A percentile compares a stretch with the other conserved stretches of the same genome.
Evolutionary conservation across 2,329 filamentous ascomycete genomes (phyloP).

Genomic region (Curvularia hawaiiensis): DNA sequence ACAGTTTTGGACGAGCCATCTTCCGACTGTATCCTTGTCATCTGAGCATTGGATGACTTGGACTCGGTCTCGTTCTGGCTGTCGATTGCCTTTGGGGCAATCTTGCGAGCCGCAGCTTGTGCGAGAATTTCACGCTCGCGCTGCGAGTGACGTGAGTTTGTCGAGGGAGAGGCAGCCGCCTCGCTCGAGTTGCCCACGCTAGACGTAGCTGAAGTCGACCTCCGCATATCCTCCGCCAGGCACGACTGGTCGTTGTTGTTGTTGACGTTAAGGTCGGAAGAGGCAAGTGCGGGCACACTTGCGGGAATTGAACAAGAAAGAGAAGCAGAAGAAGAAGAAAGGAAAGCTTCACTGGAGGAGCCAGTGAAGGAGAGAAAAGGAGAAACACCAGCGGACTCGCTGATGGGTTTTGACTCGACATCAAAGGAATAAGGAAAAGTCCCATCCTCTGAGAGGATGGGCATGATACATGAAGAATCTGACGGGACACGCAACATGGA

Average conservation of each 20-base stretch:
- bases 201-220: slow-evolving; percentile 51
- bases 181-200: slow-evolving; percentile 50
- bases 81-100: slow-evolving; percentile 53
- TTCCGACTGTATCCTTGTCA: slow-evolving; percentile 57
- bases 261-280: slow-evolving; percentile 20
- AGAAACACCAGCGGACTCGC: slow-evolving; percentile 38
- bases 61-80: slow-evolving; percentile 36
- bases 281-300: slow-evolving; percentile 44
- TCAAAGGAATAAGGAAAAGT: slow-evolving; percentile 42
- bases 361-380: slow-evolving; percentile 41
- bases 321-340: slow-evolving; percentile 35
- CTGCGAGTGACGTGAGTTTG: slow-evolving; percentile 53
- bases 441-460: slow-evolving; percentile 45
- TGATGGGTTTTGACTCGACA: slow-evolving; percentile 44
- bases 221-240: slow-evolving; percentile 57
- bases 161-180: slow-evolving; percentile 51
- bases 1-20: slow-evolving; percentile 62
- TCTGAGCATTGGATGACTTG: slow-evolving; percentile 51
- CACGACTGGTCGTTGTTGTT: slow-evolving; percentile 31
- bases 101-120: slow-evolving; percentile 54
- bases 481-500: slow-evolving; percentile 54
- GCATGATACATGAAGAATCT: slow-evolving; percentile 44
- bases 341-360: slow-evolving; percentile 46
- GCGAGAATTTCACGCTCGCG: slow-evolving; percentile 56
- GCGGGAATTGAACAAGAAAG: slow-evolving; percentile 33